Evolutionary conservation across 805 yeast species (phyloP), one percentile per base, ranked within the genome.

Genomic region (Crinitomyces ghanaensis): DNA sequence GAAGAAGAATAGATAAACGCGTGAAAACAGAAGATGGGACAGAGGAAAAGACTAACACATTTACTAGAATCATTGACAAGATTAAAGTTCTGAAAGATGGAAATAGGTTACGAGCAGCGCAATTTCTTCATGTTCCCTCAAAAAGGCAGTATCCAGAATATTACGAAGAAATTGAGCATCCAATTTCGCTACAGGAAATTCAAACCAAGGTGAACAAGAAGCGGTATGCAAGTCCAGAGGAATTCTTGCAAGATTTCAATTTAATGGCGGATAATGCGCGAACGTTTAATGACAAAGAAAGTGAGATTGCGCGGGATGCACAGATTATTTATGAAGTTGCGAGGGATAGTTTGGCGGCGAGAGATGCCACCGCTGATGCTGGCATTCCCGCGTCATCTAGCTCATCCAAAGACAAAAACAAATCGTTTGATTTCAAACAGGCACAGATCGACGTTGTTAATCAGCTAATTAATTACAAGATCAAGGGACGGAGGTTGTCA

Each of bases 131-230:
- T 44, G 63, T 84, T 24, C 95, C 95, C 5, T 68, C 79, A 17
- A 72, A 74, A 44, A 74, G 77, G 50, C 56, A 70, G 29, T 83
- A 80, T 49, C 85, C 95, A 0, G 93, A 83, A 50, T 85, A 84
- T 53, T 82, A 77, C 51, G 67, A 70, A 37, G 60, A 73, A 35
- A 73, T 82, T 28, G 57, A 62, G 34, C 57, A 58, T 15, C 93
- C 94, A 2, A 71, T 80, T 2, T 77, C 93, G 0, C 53, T 83
- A 8, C 65, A 70, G 36, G 88, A 80, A 54, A 74, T 83, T 38
- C 66, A 66, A 38, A 58, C 55, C 38, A 70, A 68, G 37, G 48
- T 70, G 28, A 54, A 57, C 7, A 51, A 58, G 19, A 61, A 39
- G 19, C 44, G 45, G 19, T 60, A 56, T 36, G 59, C 61, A 30